phyloP scores from a whole-genome alignment of 352 stramenopile species.

The Phytophthora colocasiae region DNA sequence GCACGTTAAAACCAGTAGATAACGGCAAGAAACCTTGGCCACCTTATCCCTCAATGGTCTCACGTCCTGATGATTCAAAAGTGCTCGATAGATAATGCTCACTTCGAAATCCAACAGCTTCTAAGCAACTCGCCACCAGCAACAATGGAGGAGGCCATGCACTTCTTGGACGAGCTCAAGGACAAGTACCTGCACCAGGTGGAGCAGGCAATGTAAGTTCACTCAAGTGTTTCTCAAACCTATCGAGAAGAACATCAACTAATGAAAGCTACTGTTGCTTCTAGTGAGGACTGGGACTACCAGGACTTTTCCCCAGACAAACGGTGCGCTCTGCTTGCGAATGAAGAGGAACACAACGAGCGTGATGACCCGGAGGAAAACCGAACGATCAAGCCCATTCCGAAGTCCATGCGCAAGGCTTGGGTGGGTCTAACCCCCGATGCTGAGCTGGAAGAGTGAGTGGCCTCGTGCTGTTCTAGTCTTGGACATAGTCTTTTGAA shows the following conservation, averaged over 20 bases:
- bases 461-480: not conserved
- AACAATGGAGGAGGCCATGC: conserved; percentile 46
- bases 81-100: not conserved
- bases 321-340: conserved; percentile 61
- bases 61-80: conserved; percentile 12
- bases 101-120: conserved; percentile 31
- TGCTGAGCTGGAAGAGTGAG: conserved; percentile 55
- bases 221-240: not conserved
- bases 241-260: not conserved
- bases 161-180: conserved; percentile 65
- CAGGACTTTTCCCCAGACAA: conserved; percentile 76
- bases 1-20: conserved; percentile 18
- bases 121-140: conserved; percentile 9
- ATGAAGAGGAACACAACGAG: conserved; percentile 51
- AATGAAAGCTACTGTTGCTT: not conserved
- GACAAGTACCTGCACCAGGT: conserved; percentile 68
- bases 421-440: conserved; percentile 60
- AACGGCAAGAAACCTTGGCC: not conserved
- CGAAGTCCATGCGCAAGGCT: conserved; percentile 31
- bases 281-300: conserved; percentile 77
- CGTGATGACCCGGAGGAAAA: conserved; percentile 45
- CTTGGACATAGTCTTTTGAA: not conserved
- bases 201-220: conserved; percentile 59
- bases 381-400: conserved; percentile 44
- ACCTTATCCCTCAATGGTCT: conserved; percentile 26